Evolutionary conservation across 805 yeast species (phyloP).

Genomic region (Tanozyma kutaoensis): DNA sequence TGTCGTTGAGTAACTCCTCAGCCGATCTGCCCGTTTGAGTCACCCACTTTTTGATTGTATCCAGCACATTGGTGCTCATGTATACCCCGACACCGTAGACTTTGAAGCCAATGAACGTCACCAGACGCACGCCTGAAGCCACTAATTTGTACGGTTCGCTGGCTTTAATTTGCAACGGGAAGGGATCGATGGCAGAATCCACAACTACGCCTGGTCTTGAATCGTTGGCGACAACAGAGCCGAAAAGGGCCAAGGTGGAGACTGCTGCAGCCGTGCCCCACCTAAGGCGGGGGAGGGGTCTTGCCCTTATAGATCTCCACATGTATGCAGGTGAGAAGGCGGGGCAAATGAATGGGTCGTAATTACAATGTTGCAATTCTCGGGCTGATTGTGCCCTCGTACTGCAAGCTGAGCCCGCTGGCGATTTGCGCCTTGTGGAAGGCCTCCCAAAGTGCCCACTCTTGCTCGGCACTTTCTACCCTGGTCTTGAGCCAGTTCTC

Average conservation of each 20-base stretch:
- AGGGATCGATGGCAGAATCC: conserved; percentile 37
- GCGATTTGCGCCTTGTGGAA: conserved; percentile 25
- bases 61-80: conserved; percentile 17
- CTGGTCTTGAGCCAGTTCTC: conserved; percentile 15
- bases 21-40: conserved; percentile 1
- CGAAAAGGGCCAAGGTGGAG: too few species aligned
- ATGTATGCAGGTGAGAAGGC: too few species aligned
- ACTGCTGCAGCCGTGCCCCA: too few species aligned
- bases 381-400: conserved; percentile 13
- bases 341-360: too few species aligned
- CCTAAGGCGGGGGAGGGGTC: too few species aligned
- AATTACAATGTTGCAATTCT: conserved; percentile 6
- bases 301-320: too few species aligned
- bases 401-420: conserved; percentile 17
- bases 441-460: conserved; percentile 22
- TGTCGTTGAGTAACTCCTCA: conserved; percentile 27
- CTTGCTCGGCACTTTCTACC: conserved; percentile 15
- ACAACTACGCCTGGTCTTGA: conserved; percentile 30
- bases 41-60: conserved; percentile 14
- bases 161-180: too few species aligned
- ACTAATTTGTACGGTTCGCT: conserved; percentile 33
- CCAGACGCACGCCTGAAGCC: conserved; percentile 75
- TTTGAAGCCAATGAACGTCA: conserved; percentile 68
- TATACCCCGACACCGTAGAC: conserved; percentile 86
- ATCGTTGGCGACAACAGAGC: too few species aligned